phyloP scores from a whole-genome alignment of 2,329 filamentous ascomycete genomes.

The Xylaria sp. region DNA sequence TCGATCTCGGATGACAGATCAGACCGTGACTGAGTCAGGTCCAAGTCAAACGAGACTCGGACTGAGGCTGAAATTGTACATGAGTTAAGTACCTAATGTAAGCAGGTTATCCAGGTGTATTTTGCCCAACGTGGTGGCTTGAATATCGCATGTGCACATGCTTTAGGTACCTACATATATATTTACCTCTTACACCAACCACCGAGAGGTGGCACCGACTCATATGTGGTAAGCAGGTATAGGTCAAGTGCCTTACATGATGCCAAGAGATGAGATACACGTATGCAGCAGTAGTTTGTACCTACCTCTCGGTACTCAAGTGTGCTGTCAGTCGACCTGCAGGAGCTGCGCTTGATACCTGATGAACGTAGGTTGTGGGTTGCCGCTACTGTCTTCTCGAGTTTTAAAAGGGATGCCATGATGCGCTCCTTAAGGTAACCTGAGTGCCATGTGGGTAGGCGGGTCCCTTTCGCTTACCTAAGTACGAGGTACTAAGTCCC shows the following conservation, averaged over 20 bases:
- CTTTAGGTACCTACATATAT: slow-evolving; percentile 1
- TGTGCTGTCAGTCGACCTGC: background rate
- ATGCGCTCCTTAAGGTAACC: background rate
- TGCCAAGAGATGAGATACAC: background rate
- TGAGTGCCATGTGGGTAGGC: too few relatives aligned
- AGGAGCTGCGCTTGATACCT: background rate
- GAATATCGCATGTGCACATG: background rate
- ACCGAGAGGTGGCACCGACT: background rate
- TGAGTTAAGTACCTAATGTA: slow-evolving; percentile 3
- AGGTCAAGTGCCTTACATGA: background rate
- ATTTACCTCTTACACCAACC: background rate
- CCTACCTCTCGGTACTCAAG: background rate
- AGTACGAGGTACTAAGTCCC: background rate
- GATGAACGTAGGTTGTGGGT: background rate
- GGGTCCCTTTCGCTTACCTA: background rate
- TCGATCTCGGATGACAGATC: background rate
- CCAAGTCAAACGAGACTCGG: slow-evolving; percentile 7
- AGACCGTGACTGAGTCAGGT: slow-evolving; percentile 10
- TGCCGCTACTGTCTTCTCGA: background rate
- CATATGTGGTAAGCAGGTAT: background rate
- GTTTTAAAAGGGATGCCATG: too few relatives aligned
- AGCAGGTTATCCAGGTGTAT: background rate
- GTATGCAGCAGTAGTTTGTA: background rate
- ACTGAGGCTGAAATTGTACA: slow-evolving; percentile 26
- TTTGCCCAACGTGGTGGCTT: background rate